Evolutionary conservation across 768 basidiomycete genomes (phyloP).

Genomic region (Naganishia friedmannii): DNA sequence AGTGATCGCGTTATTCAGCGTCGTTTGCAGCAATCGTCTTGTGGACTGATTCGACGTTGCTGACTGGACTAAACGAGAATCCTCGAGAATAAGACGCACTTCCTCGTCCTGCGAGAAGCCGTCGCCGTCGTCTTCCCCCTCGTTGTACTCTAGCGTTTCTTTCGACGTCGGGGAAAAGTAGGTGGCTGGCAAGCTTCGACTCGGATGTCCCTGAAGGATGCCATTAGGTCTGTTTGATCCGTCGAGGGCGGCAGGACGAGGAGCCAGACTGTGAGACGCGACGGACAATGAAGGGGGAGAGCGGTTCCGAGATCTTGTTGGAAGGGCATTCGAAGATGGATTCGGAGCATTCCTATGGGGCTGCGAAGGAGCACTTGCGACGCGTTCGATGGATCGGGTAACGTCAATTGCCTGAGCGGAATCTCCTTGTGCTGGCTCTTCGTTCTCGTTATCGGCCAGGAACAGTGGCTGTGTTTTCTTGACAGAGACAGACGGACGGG

Average conservation of each 20-base stretch:
- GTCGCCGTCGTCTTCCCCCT: constrained; percentile 22
- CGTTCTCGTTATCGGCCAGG: not conserved
- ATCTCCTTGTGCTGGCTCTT: not conserved
- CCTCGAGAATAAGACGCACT: constrained; percentile 10
- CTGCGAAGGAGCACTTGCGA: not conserved
- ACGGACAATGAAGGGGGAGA: not conserved
- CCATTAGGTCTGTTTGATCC: not conserved
- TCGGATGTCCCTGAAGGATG: not conserved
- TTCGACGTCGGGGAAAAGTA: constrained; percentile 21
- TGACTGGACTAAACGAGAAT: not conserved
- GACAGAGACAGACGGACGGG: constrained; percentile 8
- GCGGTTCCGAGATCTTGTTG: not conserved
- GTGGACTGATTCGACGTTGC: constrained; percentile 46
- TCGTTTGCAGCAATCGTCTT: constrained; percentile 59
- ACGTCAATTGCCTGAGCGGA: not conserved
- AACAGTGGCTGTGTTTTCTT: constrained; percentile 20
- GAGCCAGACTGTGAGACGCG: not conserved
- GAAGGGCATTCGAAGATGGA: not conserved
- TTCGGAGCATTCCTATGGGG: not conserved
- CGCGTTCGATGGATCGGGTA: not conserved
- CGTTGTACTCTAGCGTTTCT: constrained; percentile 27
- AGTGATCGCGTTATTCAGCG: constrained; percentile 56
- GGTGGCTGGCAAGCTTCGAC: constrained; percentile 5
- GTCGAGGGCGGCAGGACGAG: not conserved
- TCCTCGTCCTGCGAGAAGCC: constrained; percentile 9